Base-by-base conservation (phyloP, 2,329 filamentous ascomycete species). In the Blastomyces gilchristii region DNA sequence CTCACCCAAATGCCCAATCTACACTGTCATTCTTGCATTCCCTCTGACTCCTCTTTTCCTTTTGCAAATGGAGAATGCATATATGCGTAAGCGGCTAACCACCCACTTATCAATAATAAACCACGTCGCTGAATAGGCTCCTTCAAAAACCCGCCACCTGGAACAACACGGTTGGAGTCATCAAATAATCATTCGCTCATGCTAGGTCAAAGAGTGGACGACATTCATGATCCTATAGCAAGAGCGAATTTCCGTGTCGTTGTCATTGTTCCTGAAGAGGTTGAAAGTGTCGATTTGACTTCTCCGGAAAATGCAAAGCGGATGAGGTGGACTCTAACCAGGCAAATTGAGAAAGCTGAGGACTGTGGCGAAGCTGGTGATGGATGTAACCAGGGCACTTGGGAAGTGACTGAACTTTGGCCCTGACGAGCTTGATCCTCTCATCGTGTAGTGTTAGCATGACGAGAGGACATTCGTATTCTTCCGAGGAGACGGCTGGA, bases 191-290 rank as follows among this genome's bases (percentile, higher is more conserved):
- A 67, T 66, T 78, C 71, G 68, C 77, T 72, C 74, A 73, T 77
- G 60, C 69, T 84, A 1, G 83, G 83, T 12, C 85, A 88, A 73
- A 86, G 85, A 74, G 86, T 94, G 18, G 81, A 84, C 22, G 85
- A 88, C 69, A 74, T 95, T 6, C 76, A 90, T 54, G 91, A 97
- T 69, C 67, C 70, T 6, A 68, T 87, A 62, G 89, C 90, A 50
- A 81, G 91, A 68, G 78, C 77, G 67, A 89, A 95, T 73, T 96
- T 96, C 72, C 81, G 93, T 61, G 89, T 96, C 0, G 90, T 96
- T 3, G 86, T 94, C 71, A 94, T 99, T 72, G 85, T 87, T 58
- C 87, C 96, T 0, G 83, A 89, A 9, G 85, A 89, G 72, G 86
- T 95, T 25, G 91, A 96, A 72, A 81, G 82, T 69, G 79, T 89